Evolutionary conservation across 2,329 filamentous ascomycete genomes (phyloP), one percentile per base, ranked within the genome.

Genomic region (Orbilia blumenaviensis): DNA sequence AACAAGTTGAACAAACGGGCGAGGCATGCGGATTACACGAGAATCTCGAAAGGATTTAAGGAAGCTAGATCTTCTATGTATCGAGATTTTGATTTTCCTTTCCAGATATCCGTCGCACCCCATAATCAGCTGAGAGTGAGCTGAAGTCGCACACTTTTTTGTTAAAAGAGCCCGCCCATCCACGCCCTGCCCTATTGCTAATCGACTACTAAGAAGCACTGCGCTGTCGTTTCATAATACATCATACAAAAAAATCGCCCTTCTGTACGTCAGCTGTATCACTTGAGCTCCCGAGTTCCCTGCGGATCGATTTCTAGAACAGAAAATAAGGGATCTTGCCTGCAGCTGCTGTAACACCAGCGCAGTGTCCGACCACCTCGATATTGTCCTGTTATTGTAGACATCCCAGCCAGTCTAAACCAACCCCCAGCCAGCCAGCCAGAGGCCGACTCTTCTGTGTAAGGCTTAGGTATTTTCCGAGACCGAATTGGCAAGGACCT

Each of bases 121-220:
- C 25, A 56, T 41, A 48, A 63, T 71, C 66, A 56, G 46, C 66
- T 71, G 66, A 71, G 44, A 52, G 34, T 69, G 54, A 54, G 56
- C 56, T 46, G 44, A 56, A 56, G 44, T 34, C 32, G 34, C 34
- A 63, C 56, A 46, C 56, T 71, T 63, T n/a, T n/a, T n/a, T n/a
- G n/a, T n/a, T 56, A 71, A 71, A 36, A 71, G 66, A 50, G 38
- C n/a, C n/a, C n/a, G 63, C 42, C 23, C 14, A 44, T 56, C 32
- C 23, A 44, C 66, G 46, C 29, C 23, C 23, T 52, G 23, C 8
- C 6, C 12, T 44, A 44, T 21, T 21, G n/a, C n/a, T 14, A 6
- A 38, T 23, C 18, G 16, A 34, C 41, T 23, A 18, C 16, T 44
- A 5, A 4, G 16, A 44, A 21, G 21, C 41, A 21, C 21, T 1